Percentiles rank a stretch among this genome's conserved stretches.
Evolutionary conservation across 768 basidiomycete genomes (phyloP).

Genomic region (Leccinum broughii): DNA sequence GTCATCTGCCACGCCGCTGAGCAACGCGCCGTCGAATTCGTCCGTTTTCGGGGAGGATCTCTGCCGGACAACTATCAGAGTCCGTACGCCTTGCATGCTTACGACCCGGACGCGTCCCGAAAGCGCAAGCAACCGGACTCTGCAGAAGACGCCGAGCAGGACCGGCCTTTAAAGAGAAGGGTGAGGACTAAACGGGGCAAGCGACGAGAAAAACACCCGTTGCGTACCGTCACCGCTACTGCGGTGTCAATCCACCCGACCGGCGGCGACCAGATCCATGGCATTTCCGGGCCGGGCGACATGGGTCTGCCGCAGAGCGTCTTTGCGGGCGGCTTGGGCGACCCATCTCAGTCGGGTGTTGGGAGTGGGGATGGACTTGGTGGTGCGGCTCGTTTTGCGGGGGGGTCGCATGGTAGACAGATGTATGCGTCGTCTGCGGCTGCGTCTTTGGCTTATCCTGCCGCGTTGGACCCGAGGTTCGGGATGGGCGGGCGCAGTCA

Average conservation of each 20-base stretch:
- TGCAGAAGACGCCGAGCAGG: slow-evolving; percentile 16
- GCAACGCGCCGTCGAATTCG: slow-evolving; percentile 57
- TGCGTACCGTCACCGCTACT: not conserved
- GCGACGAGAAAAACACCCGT: slow-evolving; percentile 15
- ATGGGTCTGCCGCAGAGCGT: slow-evolving; percentile 21
- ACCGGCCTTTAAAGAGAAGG: slow-evolving; percentile 25
- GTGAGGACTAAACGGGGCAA: slow-evolving; percentile 29
- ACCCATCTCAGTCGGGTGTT: slow-evolving; percentile 20
- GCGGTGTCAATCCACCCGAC: not conserved
- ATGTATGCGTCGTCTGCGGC: slow-evolving; percentile 12
- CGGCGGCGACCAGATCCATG: slow-evolving; percentile 18
- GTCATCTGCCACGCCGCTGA: slow-evolving; percentile 53
- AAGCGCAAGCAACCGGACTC: slow-evolving; percentile 40
- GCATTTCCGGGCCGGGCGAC: slow-evolving; percentile 18
- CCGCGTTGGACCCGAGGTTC: slow-evolving; percentile 15
- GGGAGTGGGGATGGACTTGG: slow-evolving; percentile 22
- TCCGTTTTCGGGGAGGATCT: slow-evolving; percentile 51
- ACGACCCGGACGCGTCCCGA: slow-evolving; percentile 27
- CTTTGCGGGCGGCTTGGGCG: slow-evolving; percentile 12
- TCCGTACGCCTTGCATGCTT: slow-evolving; percentile 33
- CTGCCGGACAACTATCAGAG: slow-evolving; percentile 44
- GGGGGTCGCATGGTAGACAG: slow-evolving; percentile 1
- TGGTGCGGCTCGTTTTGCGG: slow-evolving; percentile 15
- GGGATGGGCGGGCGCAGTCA: not conserved
- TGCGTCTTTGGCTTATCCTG: slow-evolving; percentile 15